phyloP scores from a whole-genome alignment of 2,329 filamentous ascomycete genomes.

The Ophiostoma sp. region DNA sequence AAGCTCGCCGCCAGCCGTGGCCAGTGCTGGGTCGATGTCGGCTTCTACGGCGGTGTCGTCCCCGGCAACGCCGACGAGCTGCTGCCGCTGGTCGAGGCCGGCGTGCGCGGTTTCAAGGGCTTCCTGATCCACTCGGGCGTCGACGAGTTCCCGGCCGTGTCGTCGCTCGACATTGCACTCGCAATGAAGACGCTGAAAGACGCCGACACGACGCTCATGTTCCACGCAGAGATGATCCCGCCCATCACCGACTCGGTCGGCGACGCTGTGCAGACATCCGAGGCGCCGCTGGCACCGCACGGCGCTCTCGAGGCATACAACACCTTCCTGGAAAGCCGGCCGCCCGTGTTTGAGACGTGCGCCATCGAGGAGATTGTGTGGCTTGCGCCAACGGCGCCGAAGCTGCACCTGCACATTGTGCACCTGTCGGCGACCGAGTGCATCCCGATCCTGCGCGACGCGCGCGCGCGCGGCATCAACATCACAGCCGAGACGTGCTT shows the following conservation, averaged over 20 bases:
- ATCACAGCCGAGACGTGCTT: conserved; percentile 95
- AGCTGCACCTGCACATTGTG: conserved; percentile 85
- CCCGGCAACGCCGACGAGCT: conserved; percentile 81
- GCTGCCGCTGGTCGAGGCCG: conserved; percentile 71
- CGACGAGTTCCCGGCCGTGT: conserved; percentile 93
- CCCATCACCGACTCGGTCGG: conserved; percentile 73
- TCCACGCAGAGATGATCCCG: conserved; percentile 98
- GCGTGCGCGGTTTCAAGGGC: conserved; percentile 93
- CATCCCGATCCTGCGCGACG: conserved; percentile 72
- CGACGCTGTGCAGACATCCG: conserved; percentile 63
- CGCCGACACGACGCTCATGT: conserved; percentile 88
- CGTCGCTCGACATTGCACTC: conserved; percentile 66
- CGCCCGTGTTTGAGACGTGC: conserved; percentile 83
- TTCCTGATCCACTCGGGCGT: conserved; percentile 97
- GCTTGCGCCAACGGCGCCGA: conserved; percentile 71
- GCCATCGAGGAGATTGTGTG: conserved; percentile 83
- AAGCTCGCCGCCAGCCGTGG: conserved; percentile 79
- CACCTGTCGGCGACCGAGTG: conserved; percentile 86
- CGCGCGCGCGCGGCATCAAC: conserved; percentile 66
- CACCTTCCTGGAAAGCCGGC: conserved; percentile 87
- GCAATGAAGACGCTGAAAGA: conserved; percentile 78
- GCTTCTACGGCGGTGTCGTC: conserved; percentile 92
- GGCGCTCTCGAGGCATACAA: conserved; percentile 73
- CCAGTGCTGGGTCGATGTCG: conserved; percentile 98
- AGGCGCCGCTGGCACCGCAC: conserved; percentile 62